These are phyloP conservation scores for Hypericum androsaemum DNA, from an alignment of 345 rosid species.

Conservation along the genomic window DNA sequence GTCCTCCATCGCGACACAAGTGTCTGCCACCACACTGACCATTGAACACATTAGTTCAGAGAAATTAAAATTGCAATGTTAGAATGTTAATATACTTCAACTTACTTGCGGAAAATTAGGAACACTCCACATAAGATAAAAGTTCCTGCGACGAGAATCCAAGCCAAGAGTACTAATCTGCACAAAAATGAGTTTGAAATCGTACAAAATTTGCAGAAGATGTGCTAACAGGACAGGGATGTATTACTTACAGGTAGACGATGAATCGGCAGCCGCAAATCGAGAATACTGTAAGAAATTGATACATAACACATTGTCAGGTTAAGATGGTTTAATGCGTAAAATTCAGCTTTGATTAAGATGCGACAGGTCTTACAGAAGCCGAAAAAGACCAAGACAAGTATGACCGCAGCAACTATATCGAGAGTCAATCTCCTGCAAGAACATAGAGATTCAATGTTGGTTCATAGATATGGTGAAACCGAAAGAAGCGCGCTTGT, in stretches of 20 bases:
- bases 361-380: constrained; percentile 12
- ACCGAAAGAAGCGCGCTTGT: not conserved
- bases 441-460: not conserved
- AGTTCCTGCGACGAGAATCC: constrained; percentile 14
- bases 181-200: not conserved
- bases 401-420: constrained; percentile 16
- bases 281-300: constrained; percentile 15
- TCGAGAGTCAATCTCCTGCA: constrained; percentile 16
- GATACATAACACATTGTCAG: not conserved
- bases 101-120: constrained; percentile 16
- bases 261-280: constrained; percentile 9
- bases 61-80: too few relatives aligned
- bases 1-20: constrained; percentile 27
- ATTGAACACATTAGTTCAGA: not conserved
- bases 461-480: not conserved
- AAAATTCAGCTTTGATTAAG: too few relatives aligned
- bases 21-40: constrained; percentile 20
- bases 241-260: constrained; percentile 15
- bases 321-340: too few relatives aligned
- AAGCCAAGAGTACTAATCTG: constrained; percentile 10
- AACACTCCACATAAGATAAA: constrained; percentile 12
- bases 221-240: too few relatives aligned
- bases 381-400: constrained; percentile 13
- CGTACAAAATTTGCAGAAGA: too few relatives aligned
- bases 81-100: not conserved